Conservation (phyloP, 1,284 basidiomycete genomes). For the Naganishia sp. region DNA sequence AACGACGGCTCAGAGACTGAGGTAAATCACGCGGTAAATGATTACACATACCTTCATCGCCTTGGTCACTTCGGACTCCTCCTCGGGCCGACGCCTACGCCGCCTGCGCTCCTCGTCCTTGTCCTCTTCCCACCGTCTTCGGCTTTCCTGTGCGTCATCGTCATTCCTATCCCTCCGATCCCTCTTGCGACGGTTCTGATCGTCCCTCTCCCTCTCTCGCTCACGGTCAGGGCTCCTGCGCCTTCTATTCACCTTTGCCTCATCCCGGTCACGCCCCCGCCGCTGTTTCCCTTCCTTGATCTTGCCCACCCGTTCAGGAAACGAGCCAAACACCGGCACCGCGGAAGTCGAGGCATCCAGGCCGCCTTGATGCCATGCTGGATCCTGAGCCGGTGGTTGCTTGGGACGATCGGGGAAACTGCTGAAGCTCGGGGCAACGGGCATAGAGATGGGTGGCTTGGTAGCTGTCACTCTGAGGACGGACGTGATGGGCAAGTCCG, state of each 20-base stretch:
- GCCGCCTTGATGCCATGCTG: conserved; percentile 16
- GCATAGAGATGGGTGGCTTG: not conserved
- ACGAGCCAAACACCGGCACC: conserved; percentile 23
- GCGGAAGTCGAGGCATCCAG: conserved; percentile 8
- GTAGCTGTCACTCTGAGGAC: too few relatives aligned
- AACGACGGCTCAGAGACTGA: not conserved
- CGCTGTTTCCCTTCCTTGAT: not conserved
- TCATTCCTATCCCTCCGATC: not conserved
- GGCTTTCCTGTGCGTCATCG: not conserved
- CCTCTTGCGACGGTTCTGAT: conserved; percentile 2
- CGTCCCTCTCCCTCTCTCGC: not conserved
- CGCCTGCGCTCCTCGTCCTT: conserved; percentile 9
- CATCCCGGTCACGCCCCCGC: not conserved
- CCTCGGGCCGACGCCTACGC: not conserved
- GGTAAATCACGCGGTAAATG: not conserved
- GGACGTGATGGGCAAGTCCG: too few relatives aligned
- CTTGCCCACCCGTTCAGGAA: conserved; percentile 21
- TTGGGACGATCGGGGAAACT: conserved; percentile 27
- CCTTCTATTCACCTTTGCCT: not conserved
- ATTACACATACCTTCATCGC: not conserved
- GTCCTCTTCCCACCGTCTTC: not conserved
- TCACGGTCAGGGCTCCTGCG: not conserved
- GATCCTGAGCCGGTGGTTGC: not conserved
- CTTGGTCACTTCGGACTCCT: not conserved
- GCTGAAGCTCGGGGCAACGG: conserved; percentile 18